Evolutionary conservation across 306 rosid genomes (phyloP), one percentile per base, ranked within the genome.

Genomic region (Cucurbita ficifolia): DNA sequence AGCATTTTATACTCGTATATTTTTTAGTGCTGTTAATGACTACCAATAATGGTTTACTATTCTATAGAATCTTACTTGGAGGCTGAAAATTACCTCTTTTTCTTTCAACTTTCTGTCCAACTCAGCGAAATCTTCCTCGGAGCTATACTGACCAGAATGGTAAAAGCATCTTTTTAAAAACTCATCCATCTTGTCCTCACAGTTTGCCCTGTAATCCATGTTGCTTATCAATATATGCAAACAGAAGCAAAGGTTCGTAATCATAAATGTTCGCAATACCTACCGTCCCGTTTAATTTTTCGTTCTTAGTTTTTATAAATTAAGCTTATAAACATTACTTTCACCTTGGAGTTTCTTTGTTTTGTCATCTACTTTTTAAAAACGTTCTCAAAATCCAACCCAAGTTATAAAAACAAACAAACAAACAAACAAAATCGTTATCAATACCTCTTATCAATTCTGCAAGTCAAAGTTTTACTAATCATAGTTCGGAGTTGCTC

Each of bases 131-230:
- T 89, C 51, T 42, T 86, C 92, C 84, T 88, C 97, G 0, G 97
- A 90, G 75, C 79, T 76, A 70, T 94, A 94, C 73, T 83, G 87
- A 57, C 98, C 97, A 71, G 95, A 89, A 76, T 94, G 98, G 85
- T 94, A 94, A 79, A 89, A 94, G 72, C 98, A 94, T 82, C 94
- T 82, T 80, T 83, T 84, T 76, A 90, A 84, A 82, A 94, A 94
- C 42, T 81, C 80, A 71, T 86, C 90, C 98, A 94, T 94, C 82
- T 94, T 94, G 75, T 89, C 96, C 75, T 85, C 92, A 56, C 96
- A 94, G 76, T 94, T 90, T 83, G 76, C 97, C 83, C 97, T 94
- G 82, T 33, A 63, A 81, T 76, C 49, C 21, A 65, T 50, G 73
- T 75, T 76, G 62, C 12, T 6, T 59, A 73, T 79, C 77, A 77